Conservation (phyloP, 2,329 filamentous ascomycete genomes). For the Fusarium sp. region DNA sequence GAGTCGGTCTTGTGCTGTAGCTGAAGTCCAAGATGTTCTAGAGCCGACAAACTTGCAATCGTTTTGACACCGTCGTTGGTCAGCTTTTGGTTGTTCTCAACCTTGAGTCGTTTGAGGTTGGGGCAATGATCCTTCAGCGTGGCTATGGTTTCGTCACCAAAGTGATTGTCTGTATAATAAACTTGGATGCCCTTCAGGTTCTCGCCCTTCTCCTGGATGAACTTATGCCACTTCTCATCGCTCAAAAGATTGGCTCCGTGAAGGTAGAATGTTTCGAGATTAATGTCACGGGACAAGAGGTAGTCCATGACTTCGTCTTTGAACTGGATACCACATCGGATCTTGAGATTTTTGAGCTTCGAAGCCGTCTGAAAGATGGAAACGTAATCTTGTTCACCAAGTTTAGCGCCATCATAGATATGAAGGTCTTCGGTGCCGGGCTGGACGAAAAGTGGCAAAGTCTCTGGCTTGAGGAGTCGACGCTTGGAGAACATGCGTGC, state of each 20-base stretch:
- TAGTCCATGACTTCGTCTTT: conserved; percentile 87
- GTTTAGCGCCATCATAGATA: conserved; percentile 69
- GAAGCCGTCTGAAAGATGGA: conserved; percentile 82
- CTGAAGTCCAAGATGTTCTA: conserved; percentile 81
- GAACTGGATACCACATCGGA: conserved; percentile 90
- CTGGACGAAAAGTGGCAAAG: conserved; percentile 66
- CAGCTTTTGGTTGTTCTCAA: conserved; percentile 81
- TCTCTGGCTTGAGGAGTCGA: conserved; percentile 63
- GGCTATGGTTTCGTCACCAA: conserved; percentile 75
- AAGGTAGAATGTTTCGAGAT: conserved; percentile 78
- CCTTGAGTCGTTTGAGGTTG: conserved; percentile 77
- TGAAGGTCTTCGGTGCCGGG: conserved; percentile 60
- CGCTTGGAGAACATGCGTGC: conserved; percentile 68
- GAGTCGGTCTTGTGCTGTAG: conserved; percentile 66
- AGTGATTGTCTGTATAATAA: conserved; percentile 84
- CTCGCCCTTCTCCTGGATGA: conserved; percentile 72
- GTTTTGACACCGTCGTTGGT: conserved; percentile 71
- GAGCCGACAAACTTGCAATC: conserved; percentile 68
- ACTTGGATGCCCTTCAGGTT: conserved; percentile 76
- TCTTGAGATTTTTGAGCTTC: conserved; percentile 73
- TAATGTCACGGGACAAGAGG: conserved; percentile 74
- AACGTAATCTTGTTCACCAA: conserved; percentile 79
- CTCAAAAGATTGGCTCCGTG: conserved; percentile 86
- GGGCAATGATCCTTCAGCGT: conserved; percentile 72
- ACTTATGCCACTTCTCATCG: conserved; percentile 76